Base-by-base conservation (phyloP, 345 rosid species). In the Sonneratia alba region DNA sequence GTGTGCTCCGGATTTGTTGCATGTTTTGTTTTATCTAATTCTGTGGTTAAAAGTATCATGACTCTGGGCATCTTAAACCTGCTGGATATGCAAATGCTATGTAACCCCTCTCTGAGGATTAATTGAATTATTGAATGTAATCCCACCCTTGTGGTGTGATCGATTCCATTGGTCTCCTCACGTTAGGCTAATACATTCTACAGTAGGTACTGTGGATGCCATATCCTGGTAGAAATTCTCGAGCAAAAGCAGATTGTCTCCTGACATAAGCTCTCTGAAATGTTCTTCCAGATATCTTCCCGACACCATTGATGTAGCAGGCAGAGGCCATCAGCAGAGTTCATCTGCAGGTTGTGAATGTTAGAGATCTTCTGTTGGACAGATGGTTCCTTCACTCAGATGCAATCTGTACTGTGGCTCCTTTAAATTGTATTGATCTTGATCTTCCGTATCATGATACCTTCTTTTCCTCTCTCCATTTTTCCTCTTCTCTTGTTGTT, bases 321-420 rank as follows among this genome's bases (percentile, higher is more conserved):
- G 83, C 7, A 90, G 92, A 51, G 83, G 85, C 68, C 77, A 76
- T 71, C 84, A 82, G 66, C 92, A 86, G 43, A 79, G 92, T 74
- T 89, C 69, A 16, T 19, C 92, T 10, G 85, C 88, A 21, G 97
- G 94, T 2, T 91, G 97, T 66, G 92, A 89, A 76, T 89, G 95
- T 69, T 89, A 80, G 77, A 66, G 37, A 47, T 61, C 70, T 67
- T 67, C 70, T 43, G 21, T 9, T 22, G 24, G 48, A 37, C 63
- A 57, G 15, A 61, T 1, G 65, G 36, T 9, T 61, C 65, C 36
- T 22, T 61, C 65, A n/a, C 36, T 24, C 15, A 49, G 36, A 8
- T 15, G 22, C 36, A 8, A 61, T 12, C 36, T 11, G 24, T 27
- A 27, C 16, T 0, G 34, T 12, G 42, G 51, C 15, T 43, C 53